A percentile compares a stretch with the other conserved stretches of the same genome.
Conservation (phyloP, 345 rosid species). For the Orychophragmus violaceus region DNA sequence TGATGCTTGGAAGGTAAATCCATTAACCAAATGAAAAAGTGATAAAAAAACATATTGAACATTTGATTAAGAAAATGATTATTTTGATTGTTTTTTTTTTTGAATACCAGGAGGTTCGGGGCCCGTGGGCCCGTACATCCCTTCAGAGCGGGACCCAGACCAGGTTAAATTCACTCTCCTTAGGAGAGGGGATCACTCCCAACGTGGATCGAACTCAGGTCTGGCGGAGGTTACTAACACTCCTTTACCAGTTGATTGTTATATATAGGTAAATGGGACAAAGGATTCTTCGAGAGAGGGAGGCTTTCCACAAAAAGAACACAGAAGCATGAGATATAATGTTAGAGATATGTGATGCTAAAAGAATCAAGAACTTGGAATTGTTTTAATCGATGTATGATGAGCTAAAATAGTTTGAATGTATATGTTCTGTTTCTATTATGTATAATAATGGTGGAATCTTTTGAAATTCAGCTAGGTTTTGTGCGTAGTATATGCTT, state of each 20-base stretch:
- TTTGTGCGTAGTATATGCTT: not conserved
- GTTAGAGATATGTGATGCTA: not conserved
- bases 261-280: constrained; percentile 40
- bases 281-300: constrained; percentile 34
- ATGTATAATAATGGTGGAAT: constrained; percentile 18
- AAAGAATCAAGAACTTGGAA: constrained; percentile 1
- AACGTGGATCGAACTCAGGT: too few relatives aligned
- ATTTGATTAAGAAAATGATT: not conserved
- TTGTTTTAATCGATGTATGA: constrained; percentile 19
- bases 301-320: not conserved
- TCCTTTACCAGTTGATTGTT: too few relatives aligned
- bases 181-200: too few relatives aligned
- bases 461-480: not conserved
- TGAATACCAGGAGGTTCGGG: too few relatives aligned
- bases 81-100: not conserved
- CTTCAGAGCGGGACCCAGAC: too few relatives aligned
- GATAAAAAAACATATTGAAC: not conserved
- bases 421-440: constrained; percentile 19
- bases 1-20: constrained; percentile 75
- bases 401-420: constrained; percentile 14
- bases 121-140: too few relatives aligned
- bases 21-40: not conserved
- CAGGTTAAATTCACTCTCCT: too few relatives aligned
- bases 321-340: constrained; percentile 8
- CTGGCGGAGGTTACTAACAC: too few relatives aligned